Evolutionary conservation across 352 stramenopile species (phyloP).

Genomic region (Globisporangium okanoganense): DNA sequence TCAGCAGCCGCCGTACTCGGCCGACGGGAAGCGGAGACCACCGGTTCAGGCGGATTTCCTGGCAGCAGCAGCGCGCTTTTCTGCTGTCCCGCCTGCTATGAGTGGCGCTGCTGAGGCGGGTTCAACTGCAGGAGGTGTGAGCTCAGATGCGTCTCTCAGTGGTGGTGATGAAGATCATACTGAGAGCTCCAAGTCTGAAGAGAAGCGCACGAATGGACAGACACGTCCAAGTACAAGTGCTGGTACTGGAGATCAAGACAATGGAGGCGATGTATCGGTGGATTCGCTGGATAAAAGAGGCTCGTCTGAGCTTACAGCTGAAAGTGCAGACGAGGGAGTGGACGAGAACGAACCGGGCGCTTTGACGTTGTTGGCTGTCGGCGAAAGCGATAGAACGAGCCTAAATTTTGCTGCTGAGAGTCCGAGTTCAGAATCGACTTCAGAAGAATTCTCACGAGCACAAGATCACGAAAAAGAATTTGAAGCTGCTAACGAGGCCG

Average conservation of each 20-base stretch:
- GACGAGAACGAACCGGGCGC: not conserved
- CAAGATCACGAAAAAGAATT: not conserved
- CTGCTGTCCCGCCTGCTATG: not conserved
- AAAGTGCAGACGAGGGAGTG: not conserved
- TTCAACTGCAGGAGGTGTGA: not conserved
- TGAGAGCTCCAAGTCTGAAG: too few relatives aligned
- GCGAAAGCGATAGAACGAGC: not conserved
- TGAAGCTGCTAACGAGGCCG: constrained; percentile 1
- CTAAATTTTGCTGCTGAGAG: not conserved
- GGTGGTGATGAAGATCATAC: too few relatives aligned
- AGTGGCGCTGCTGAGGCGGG: not conserved
- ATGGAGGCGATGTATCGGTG: too few relatives aligned
- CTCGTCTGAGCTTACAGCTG: too few relatives aligned
- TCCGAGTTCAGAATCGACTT: not conserved
- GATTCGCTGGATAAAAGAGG: too few relatives aligned
- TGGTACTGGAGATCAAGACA: too few relatives aligned
- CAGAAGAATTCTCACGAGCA: not conserved
- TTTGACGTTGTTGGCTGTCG: not conserved
- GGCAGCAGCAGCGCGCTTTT: not conserved
- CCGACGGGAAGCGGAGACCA: constrained; percentile 16
- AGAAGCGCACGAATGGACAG: too few relatives aligned
- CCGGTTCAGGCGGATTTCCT: constrained; percentile 2
- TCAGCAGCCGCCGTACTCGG: constrained; percentile 22
- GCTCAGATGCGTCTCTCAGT: not conserved
- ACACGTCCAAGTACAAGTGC: too few relatives aligned